Evolutionary conservation across 306 rosid species (phyloP).

Genomic region (Senna siamea): DNA sequence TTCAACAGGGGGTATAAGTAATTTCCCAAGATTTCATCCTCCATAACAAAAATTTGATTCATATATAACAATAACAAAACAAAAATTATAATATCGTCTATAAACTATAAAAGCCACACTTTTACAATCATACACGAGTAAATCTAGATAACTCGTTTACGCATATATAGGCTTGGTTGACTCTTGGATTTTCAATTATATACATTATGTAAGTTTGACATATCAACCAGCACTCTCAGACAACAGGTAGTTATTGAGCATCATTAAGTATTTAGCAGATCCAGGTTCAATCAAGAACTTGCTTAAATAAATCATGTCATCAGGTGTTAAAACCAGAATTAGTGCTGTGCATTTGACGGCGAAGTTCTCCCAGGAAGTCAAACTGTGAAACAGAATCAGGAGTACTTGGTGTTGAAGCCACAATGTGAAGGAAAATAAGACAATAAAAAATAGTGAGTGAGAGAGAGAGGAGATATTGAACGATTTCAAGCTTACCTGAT

Average conservation of each 20-base stretch:
- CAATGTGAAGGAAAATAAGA: conserved; percentile 41
- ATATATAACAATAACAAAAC: not conserved
- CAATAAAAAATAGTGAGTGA: not conserved
- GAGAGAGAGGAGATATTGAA: not conserved
- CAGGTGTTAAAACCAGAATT: conserved; percentile 44
- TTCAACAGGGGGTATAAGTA: not conserved
- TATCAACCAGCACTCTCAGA: conserved; percentile 36
- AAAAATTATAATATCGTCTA: no score
- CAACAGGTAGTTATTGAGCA: conserved; percentile 32
- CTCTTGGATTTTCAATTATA: conserved; percentile 27
- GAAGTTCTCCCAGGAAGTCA: conserved; percentile 76
- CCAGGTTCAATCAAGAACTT: conserved; percentile 36
- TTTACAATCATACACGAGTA: not conserved
- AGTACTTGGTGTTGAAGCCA: conserved; percentile 47
- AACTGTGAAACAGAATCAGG: conserved; percentile 41
- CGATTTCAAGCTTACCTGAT: conserved; percentile 52
- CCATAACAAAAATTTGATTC: not conserved
- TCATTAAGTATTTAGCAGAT: conserved; percentile 21
- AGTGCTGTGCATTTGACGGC: conserved; percentile 47
- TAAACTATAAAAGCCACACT: not conserved
- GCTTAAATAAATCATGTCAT: conserved; percentile 35
- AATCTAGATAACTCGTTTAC: conserved; percentile 12
- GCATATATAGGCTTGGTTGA: conserved; percentile 21
- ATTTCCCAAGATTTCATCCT: not conserved
- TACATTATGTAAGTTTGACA: conserved; percentile 28